These are phyloP conservation scores for Blastobotrys ciferrii DNA, from an alignment of 1,139 yeast species.

Conservation along the genomic window DNA sequence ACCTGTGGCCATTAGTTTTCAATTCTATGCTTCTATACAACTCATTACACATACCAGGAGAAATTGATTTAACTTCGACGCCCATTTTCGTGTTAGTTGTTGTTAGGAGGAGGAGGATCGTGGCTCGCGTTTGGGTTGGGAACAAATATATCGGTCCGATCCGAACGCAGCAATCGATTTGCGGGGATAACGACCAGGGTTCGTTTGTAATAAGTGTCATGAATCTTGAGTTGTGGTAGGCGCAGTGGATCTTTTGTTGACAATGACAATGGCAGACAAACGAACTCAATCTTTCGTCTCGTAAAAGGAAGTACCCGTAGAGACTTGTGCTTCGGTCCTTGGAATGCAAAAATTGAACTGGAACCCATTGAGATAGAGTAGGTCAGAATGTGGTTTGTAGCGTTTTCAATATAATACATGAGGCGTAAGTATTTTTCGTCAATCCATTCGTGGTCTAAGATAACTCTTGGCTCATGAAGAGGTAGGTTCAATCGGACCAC, in stretches of 20 bases:
- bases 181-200: slow-evolving; percentile 56
- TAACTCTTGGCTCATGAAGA: slow-evolving; percentile 65
- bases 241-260: slow-evolving; percentile 30
- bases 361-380: slow-evolving; percentile 52
- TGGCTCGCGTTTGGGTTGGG: slow-evolving; percentile 7
- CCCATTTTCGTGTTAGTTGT: slow-evolving; percentile 34
- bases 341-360: slow-evolving; percentile 40
- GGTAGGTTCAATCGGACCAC: slow-evolving; percentile 49
- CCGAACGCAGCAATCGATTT: slow-evolving; percentile 35
- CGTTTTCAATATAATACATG: slow-evolving; percentile 64
- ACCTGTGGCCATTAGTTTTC: slow-evolving; percentile 41
- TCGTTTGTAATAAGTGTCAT: slow-evolving; percentile 65
- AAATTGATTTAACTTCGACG: slow-evolving; percentile 37
- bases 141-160: slow-evolving; percentile 23
- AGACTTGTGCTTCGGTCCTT: slow-evolving; percentile 37
- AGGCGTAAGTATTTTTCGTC: slow-evolving; percentile 34
- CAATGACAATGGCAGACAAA: slow-evolving; percentile 30
- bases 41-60: slow-evolving; percentile 35
- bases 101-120: not conserved
- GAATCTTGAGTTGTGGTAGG: slow-evolving; percentile 59
- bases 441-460: slow-evolving; percentile 38
- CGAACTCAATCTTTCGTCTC: slow-evolving; percentile 47
- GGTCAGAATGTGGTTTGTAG: slow-evolving; percentile 65
- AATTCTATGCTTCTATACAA: not conserved
- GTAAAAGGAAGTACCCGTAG: slow-evolving; percentile 64